phyloP scores from a whole-genome alignment of 176 grass and related monocot genomes.

The Oryza australiensis region DNA sequence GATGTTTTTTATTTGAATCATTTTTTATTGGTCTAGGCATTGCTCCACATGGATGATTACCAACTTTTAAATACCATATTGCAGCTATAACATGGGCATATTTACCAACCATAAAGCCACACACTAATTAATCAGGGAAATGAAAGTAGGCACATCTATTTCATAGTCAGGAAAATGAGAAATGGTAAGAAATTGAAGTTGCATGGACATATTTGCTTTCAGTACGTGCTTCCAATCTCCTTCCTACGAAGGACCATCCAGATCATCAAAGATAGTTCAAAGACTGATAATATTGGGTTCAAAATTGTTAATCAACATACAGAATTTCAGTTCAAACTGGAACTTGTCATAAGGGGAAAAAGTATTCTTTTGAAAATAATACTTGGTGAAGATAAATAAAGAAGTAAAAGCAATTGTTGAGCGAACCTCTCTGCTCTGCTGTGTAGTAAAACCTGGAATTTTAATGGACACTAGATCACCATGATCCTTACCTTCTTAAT shows the following conservation, averaged over 20 bases:
- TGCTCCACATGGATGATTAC: neutral
- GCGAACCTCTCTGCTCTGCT: constrained; percentile 22
- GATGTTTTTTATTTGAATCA: constrained; percentile 14
- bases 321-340: constrained; percentile 1
- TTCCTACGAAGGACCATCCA: neutral
- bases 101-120: neutral
- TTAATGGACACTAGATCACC: constrained; percentile 17
- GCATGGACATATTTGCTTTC: neutral
- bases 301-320: neutral
- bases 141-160: neutral
- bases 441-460: constrained; percentile 22
- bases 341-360: neutral
- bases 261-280: constrained; percentile 3
- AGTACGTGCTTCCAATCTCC: neutral
- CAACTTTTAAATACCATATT: neutral
- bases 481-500: constrained; percentile 36
- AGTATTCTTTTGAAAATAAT: neutral
- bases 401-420: neutral
- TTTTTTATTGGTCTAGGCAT: neutral
- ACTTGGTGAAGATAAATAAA: neutral
- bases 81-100: neutral
- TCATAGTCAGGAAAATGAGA: neutral
- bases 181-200: constrained; percentile 9
- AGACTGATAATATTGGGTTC: neutral
- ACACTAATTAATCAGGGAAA: constrained; percentile 3